Evolutionary conservation across 192 early-diverging fungal species (phyloP).

Genomic region (Diversispora eburnea): DNA sequence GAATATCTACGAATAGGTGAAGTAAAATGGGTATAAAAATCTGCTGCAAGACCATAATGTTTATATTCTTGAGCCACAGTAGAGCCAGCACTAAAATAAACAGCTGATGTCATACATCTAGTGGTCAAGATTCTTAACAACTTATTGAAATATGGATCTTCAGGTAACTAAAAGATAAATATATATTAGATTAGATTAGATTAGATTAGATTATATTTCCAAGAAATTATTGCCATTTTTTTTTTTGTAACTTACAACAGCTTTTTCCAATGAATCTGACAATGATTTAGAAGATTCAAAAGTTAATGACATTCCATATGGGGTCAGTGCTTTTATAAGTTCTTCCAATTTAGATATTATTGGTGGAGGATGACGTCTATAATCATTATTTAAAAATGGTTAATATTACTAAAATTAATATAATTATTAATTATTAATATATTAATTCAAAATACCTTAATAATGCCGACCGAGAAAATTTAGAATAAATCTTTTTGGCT

Average conservation of each 20-base stretch:
- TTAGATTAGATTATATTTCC: neutral
- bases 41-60: slow-evolving; percentile 91
- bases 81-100: slow-evolving; percentile 93
- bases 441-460: slow-evolving; percentile 53
- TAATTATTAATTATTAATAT: neutral
- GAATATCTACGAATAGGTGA: slow-evolving; percentile 99
- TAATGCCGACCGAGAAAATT: slow-evolving; percentile 74
- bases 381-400: neutral
- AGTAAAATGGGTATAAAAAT: slow-evolving; percentile 98
- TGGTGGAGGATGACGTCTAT: slow-evolving; percentile 48
- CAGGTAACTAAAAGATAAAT: slow-evolving; percentile 49
- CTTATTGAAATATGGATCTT: slow-evolving; percentile 96
- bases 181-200: neutral
- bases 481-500: slow-evolving; percentile 74
- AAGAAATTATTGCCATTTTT: neutral
- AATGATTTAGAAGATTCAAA: slow-evolving; percentile 71
- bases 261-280: slow-evolving; percentile 85
- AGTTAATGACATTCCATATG: slow-evolving; percentile 62
- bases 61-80: slow-evolving; percentile 56
- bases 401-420: neutral
- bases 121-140: slow-evolving; percentile 87
- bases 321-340: slow-evolving; percentile 56
- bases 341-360: slow-evolving; percentile 47
- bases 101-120: slow-evolving; percentile 97
- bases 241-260: slow-evolving; percentile 42